These are phyloP conservation scores for Prunus campanulata DNA, from an alignment of 306 rosid species.

Conservation along the genomic window DNA sequence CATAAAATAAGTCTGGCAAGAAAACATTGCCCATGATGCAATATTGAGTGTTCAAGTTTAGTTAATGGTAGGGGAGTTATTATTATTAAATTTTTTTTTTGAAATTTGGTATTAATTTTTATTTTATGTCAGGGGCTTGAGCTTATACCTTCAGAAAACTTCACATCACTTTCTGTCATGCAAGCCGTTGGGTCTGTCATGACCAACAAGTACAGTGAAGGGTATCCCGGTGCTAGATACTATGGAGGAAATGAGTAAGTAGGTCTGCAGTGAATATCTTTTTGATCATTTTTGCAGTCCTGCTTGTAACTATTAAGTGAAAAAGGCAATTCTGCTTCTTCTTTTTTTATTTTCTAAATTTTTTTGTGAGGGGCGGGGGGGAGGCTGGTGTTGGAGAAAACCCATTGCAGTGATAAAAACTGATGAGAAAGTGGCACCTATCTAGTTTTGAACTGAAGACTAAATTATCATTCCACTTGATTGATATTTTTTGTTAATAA, in stretches of 20 bases:
- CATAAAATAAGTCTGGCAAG: background rate
- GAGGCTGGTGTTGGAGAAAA: background rate
- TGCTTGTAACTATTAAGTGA: background rate
- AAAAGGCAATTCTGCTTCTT: background rate
- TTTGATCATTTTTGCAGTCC: background rate
- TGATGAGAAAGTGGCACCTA: background rate
- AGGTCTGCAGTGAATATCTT: background rate
- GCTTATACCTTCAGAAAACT: slow-evolving; percentile 85
- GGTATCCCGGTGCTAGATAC: slow-evolving; percentile 96
- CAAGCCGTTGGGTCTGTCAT: slow-evolving; percentile 95
- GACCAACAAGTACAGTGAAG: slow-evolving; percentile 92
- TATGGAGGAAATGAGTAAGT: slow-evolving; percentile 94
- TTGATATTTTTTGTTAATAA: background rate
- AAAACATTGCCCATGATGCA: background rate
- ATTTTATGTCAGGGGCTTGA: slow-evolving; percentile 55
- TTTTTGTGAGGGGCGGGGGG: background rate
- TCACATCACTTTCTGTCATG: slow-evolving; percentile 86
- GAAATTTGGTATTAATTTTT: background rate
- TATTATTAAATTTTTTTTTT: background rate
- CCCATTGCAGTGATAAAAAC: background rate
- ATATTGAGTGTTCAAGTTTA: background rate
- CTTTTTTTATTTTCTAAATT: background rate
- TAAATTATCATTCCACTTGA: background rate
- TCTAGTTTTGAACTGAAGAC: background rate
- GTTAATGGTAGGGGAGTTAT: background rate